Conservation (phyloP, 257 asterid species). For the Nemophila menziesii region DNA sequence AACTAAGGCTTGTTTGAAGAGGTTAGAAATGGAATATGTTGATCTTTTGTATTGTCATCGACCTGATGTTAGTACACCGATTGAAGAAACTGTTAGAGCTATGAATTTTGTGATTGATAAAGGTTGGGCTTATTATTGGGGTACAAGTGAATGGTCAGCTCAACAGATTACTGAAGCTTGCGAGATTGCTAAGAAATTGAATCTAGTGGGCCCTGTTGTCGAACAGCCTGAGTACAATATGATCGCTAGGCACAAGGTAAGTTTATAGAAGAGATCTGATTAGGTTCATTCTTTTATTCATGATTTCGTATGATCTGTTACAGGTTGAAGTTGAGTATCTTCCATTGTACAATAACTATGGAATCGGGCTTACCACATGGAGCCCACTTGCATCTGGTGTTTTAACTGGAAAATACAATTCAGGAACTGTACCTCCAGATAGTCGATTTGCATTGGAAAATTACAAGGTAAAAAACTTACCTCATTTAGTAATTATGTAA, state of each 20-base stretch:
- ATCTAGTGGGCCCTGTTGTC: constrained; percentile 85
- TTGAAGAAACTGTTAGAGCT: constrained; percentile 96
- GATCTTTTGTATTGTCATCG: constrained; percentile 77
- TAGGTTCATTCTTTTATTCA: constrained; percentile 6
- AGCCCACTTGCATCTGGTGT: constrained; percentile 99
- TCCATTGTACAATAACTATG: constrained; percentile 72
- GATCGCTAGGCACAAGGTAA: constrained; percentile 75
- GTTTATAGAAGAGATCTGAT: no score
- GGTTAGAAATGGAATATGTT: constrained; percentile 87
- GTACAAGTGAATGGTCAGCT: constrained; percentile 97
- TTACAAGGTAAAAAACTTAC: constrained; percentile 51
- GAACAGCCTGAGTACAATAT: constrained; percentile 98
- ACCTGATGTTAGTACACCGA: constrained; percentile 70
- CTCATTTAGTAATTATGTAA: no score
- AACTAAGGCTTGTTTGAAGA: constrained; percentile 56
- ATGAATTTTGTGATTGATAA: constrained; percentile 91
- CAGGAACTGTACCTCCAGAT: constrained; percentile 62
- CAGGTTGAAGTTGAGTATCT: constrained; percentile 91
- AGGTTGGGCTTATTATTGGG: constrained; percentile 99
- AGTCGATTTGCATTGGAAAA: constrained; percentile 89
- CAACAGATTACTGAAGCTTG: constrained; percentile 99
- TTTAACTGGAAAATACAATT: constrained; percentile 71
- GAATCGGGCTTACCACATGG: constrained; percentile 96
- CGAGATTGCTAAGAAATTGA: constrained; percentile 73
- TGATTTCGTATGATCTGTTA: constrained; percentile 12